Percentiles rank a stretch among this genome's conserved stretches.
Conservation (phyloP, 1,284 basidiomycete species). For the Boletus sp. region DNA sequence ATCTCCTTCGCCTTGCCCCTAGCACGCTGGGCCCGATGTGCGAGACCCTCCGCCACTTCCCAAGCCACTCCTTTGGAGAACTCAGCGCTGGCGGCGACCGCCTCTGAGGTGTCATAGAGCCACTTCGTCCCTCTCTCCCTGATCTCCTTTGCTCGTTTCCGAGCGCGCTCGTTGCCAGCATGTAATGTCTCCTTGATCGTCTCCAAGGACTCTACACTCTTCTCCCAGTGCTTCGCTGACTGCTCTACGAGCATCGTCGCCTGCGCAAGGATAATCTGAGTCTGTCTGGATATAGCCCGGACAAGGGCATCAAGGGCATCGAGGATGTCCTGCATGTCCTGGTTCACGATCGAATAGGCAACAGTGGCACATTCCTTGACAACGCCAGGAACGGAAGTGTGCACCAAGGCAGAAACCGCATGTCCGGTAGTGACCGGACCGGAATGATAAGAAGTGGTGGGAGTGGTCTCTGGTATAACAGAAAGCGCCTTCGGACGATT, state of each 20-base stretch:
- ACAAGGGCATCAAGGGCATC: conserved; percentile 60
- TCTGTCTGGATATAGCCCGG: conserved; percentile 43
- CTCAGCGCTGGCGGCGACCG: conserved; percentile 36
- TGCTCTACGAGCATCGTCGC: conserved; percentile 44
- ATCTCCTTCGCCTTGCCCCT: conserved; percentile 46
- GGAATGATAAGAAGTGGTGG: conserved; percentile 6
- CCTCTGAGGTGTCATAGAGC: conserved; percentile 39
- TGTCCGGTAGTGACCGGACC: conserved; percentile 12
- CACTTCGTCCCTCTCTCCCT: conserved; percentile 43
- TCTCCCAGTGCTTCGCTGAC: conserved; percentile 40
- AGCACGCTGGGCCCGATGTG: conserved; percentile 41
- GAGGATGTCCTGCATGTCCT: conserved; percentile 55
- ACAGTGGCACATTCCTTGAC: conserved; percentile 47
- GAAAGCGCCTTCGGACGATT: conserved; percentile 32
- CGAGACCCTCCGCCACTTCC: conserved; percentile 29
- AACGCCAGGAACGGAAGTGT: conserved; percentile 32
- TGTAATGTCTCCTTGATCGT: conserved; percentile 40
- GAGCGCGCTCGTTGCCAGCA: conserved; percentile 53
- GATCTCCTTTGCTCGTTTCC: conserved; percentile 53
- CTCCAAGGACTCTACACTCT: conserved; percentile 24
- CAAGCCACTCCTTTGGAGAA: conserved; percentile 48
- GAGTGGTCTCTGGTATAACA: conserved; percentile 23
- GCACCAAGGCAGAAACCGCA: conserved; percentile 32
- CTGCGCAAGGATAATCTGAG: conserved; percentile 35
- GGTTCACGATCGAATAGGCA: conserved; percentile 39